These are phyloP conservation scores for Heritiera littoralis DNA, from an alignment of 345 rosid genomes.

Conservation along the genomic window DNA sequence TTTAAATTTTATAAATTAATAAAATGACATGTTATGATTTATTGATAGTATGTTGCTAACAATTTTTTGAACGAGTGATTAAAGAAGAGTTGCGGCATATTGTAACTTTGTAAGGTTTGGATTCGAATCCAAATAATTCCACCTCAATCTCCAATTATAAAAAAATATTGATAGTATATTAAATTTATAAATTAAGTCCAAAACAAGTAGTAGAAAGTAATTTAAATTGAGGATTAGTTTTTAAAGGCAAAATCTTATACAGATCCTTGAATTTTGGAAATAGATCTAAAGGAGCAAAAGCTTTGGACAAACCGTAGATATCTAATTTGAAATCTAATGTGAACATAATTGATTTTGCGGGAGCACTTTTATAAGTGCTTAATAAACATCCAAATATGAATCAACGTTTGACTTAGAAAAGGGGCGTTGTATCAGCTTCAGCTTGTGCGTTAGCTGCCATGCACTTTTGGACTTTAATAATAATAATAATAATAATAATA, in stretches of 20 bases:
- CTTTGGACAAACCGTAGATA: not conserved
- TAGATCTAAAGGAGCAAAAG: not conserved
- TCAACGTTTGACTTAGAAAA: not conserved
- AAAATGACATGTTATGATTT: no score
- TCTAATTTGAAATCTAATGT: not conserved
- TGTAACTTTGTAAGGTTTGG: no score
- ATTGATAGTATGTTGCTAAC: no score
- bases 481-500: no score
- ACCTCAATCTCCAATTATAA: no score
- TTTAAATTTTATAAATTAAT: no score
- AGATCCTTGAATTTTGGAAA: not conserved
- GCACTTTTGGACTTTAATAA: not conserved
- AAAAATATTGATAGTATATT: no score
- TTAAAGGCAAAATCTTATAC: not conserved
- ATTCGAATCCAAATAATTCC: no score
- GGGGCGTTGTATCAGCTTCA: not conserved
- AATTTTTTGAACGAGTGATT: no score
- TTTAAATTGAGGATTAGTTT: not conserved
- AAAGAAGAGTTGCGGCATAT: no score
- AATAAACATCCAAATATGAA: not conserved
- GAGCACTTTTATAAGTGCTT: not conserved
- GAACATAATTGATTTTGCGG: slow-evolving; percentile 5
- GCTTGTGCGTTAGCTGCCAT: not conserved
- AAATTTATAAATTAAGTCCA: no score
- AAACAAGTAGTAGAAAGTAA: not conserved